These are phyloP conservation scores for Suillus tomentosus DNA, from an alignment of 768 basidiomycete species.

Conservation along the genomic window DNA sequence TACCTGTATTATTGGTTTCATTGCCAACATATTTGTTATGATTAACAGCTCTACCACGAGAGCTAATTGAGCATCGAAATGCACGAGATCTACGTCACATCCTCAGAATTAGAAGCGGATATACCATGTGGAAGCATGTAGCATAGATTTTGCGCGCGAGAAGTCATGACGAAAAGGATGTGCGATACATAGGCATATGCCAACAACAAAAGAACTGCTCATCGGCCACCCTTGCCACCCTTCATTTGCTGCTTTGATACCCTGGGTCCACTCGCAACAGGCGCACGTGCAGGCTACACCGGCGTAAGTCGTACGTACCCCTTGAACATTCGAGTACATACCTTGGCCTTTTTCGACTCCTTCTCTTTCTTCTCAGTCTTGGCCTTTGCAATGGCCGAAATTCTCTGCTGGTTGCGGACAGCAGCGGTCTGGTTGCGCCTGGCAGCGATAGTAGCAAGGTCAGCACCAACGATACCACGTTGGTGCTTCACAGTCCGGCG, in stretches of 20 bases:
- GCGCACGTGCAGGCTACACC: slow-evolving; percentile 56
- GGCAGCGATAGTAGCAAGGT: slow-evolving; percentile 87
- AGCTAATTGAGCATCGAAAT: not conserved
- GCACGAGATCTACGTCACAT: not conserved
- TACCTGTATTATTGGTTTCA: slow-evolving; percentile 22
- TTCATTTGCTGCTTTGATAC: slow-evolving; percentile 97
- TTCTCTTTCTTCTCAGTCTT: slow-evolving; percentile 98
- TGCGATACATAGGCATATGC: slow-evolving; percentile 27
- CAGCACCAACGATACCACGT: slow-evolving; percentile 97
- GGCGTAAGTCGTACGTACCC: slow-evolving; percentile 12
- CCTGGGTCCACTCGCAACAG: slow-evolving; percentile 67
- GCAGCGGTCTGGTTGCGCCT: slow-evolving; percentile 91
- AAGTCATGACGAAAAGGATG: slow-evolving; percentile 21
- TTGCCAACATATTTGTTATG: not conserved
- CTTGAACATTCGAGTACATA: slow-evolving; percentile 32
- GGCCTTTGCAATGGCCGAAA: slow-evolving; percentile 88
- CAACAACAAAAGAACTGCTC: slow-evolving; percentile 27
- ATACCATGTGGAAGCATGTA: slow-evolving; percentile 7
- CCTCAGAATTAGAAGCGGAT: not conserved
- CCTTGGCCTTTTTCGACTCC: slow-evolving; percentile 89
- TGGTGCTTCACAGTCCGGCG: slow-evolving; percentile 97
- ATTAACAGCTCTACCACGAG: not conserved
- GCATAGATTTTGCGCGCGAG: slow-evolving; percentile 18
- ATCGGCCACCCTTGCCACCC: slow-evolving; percentile 81
- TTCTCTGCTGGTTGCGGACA: slow-evolving; percentile 75